Percentiles rank a stretch among this genome's conserved stretches.
Evolutionary conservation across 2,329 filamentous ascomycete genomes (phyloP).

Genomic region (Trichoderma citrinoviride): DNA sequence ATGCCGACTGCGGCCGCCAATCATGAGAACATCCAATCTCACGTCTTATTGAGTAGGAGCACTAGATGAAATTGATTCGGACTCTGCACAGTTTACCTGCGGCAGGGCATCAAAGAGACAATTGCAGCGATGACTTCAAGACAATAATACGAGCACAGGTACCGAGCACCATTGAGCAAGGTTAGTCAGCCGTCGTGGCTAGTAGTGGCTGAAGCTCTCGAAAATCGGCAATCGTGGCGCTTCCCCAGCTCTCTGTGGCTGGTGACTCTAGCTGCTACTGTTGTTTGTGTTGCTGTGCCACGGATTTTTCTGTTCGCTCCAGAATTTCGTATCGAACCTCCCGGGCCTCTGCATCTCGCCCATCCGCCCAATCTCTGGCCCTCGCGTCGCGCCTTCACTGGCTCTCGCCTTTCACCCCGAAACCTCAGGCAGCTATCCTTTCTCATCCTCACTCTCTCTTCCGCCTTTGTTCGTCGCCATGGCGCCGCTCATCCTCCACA

Average conservation of each 20-base stretch:
- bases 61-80: too few relatives aligned
- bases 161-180: too few relatives aligned
- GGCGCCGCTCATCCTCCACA: slow-evolving; percentile 65
- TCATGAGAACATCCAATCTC: too few relatives aligned
- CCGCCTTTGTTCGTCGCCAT: slow-evolving; percentile 37
- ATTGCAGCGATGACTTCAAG: too few relatives aligned
- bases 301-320: slow-evolving; percentile 1
- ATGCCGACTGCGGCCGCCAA: too few relatives aligned
- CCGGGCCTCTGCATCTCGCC: slow-evolving; percentile 8
- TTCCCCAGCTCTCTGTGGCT: background rate
- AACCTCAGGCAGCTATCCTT: background rate
- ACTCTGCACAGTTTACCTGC: too few relatives aligned
- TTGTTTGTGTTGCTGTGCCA: slow-evolving; percentile 8
- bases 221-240: slow-evolving; percentile 13
- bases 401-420: background rate
- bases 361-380: background rate
- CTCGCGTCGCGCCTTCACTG: slow-evolving; percentile 3
- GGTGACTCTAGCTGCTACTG: background rate
- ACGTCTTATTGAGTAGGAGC: too few relatives aligned
- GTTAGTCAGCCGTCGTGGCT: background rate
- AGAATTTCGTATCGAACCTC: slow-evolving; percentile 6
- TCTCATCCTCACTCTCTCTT: background rate
- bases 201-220: background rate
- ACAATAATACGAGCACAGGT: too few relatives aligned
- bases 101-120: too few relatives aligned